Evolutionary conservation across 2,329 filamentous ascomycete genomes (phyloP).

Genomic region (Colletotrichum acutatum): DNA sequence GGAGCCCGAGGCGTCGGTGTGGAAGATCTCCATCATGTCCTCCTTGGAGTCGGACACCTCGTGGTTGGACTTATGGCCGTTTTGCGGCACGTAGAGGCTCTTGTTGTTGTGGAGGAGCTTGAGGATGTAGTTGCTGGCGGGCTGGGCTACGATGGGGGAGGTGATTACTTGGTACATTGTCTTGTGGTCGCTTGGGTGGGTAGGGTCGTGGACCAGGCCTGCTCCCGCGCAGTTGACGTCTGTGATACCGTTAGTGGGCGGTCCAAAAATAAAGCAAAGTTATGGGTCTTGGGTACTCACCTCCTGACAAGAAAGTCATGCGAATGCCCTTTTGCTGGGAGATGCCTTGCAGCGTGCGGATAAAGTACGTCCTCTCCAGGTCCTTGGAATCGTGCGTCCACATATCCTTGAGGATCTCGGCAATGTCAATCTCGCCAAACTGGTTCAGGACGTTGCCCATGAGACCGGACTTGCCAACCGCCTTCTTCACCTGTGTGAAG

Average conservation of each 20-base stretch:
- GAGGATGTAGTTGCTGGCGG: slow-evolving; percentile 85
- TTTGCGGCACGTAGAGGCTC: slow-evolving; percentile 88
- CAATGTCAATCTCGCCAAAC: slow-evolving; percentile 94
- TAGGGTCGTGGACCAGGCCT: slow-evolving; percentile 92
- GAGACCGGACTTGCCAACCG: slow-evolving; percentile 91
- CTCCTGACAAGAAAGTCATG: slow-evolving; percentile 96
- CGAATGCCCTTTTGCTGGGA: slow-evolving; percentile 93
- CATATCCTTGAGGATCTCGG: slow-evolving; percentile 94
- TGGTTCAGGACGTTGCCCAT: slow-evolving; percentile 97
- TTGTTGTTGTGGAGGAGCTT: slow-evolving; percentile 97
- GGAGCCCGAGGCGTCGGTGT: slow-evolving; percentile 88
- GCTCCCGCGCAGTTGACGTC: slow-evolving; percentile 92
- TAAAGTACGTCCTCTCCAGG: slow-evolving; percentile 94
- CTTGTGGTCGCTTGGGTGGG: slow-evolving; percentile 92
- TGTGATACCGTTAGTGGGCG: slow-evolving; percentile 45
- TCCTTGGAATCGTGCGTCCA: slow-evolving; percentile 99
- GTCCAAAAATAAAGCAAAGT: neutral
- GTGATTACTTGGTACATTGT: slow-evolving; percentile 99
- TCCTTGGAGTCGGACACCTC: slow-evolving; percentile 93
- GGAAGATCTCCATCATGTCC: slow-evolving; percentile 99
- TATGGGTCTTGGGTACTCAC: slow-evolving; percentile 52
- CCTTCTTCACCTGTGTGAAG: slow-evolving; percentile 95
- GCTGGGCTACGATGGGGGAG: slow-evolving; percentile 90
- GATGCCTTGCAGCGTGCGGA: slow-evolving; percentile 94
- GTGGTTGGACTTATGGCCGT: slow-evolving; percentile 81